Evolutionary conservation across 352 stramenopile genomes (phyloP).

Genomic region (Ophiocytium majus): DNA sequence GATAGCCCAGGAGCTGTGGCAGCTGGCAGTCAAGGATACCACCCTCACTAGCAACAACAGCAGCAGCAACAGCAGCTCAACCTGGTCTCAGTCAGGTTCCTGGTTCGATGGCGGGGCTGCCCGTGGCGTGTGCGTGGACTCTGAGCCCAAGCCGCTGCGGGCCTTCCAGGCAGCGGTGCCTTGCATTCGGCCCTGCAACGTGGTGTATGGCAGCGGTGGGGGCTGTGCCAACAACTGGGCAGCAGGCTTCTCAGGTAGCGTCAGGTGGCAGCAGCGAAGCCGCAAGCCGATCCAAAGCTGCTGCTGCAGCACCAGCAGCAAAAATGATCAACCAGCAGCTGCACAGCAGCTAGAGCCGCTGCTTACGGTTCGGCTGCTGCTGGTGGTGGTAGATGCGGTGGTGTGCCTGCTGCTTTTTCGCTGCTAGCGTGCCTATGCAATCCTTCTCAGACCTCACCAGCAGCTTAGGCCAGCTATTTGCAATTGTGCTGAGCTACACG

Average conservation of each 20-base stretch:
- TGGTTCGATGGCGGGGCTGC: not conserved
- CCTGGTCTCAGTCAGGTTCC: not conserved
- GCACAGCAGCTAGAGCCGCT: not conserved
- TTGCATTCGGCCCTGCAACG: not conserved
- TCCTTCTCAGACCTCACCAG: not conserved
- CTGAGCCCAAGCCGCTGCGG: not conserved
- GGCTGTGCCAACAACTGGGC: constrained; percentile 18
- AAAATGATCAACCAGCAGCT: not conserved
- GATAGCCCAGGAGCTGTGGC: constrained; percentile 4
- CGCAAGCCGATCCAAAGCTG: not conserved
- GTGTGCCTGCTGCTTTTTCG: too few relatives aligned
- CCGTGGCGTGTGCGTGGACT: not conserved
- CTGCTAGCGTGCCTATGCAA: not conserved
- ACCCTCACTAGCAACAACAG: not conserved
- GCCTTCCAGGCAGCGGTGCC: not conserved
- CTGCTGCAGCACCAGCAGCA: not conserved
- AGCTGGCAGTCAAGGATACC: not conserved
- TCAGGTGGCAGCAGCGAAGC: not conserved
- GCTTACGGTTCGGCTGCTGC: not conserved
- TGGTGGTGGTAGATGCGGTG: not conserved
- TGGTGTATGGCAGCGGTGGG: not conserved
- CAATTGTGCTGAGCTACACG: not conserved
- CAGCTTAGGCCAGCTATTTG: not conserved
- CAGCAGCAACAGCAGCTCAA: not conserved
- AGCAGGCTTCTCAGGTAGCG: not conserved